phyloP scores from a whole-genome alignment of 2,329 filamentous ascomycete genomes.

The Xylaria sp. region DNA sequence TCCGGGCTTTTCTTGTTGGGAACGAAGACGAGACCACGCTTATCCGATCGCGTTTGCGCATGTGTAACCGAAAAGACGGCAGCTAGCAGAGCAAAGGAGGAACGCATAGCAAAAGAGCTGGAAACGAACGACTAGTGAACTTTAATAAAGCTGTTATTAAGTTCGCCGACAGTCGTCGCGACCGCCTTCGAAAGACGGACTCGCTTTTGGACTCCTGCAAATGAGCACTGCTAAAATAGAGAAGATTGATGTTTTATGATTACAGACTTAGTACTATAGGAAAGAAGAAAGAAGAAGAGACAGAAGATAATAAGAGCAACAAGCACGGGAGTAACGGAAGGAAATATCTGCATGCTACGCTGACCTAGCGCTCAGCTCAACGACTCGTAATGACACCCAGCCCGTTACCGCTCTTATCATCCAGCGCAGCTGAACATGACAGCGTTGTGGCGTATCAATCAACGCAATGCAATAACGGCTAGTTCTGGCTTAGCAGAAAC shows the following conservation, averaged over 20 bases:
- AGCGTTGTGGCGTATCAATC: slow-evolving; percentile 19
- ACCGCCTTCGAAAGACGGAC: slow-evolving; percentile 6
- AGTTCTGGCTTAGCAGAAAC: slow-evolving; percentile 22
- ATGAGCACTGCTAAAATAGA: neutral
- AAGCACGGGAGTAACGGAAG: slow-evolving; percentile 17
- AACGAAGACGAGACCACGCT: slow-evolving; percentile 79
- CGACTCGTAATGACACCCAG: too few relatives aligned
- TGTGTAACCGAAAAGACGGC: slow-evolving; percentile 27
- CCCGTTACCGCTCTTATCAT: slow-evolving; percentile 15
- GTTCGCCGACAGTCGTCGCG: neutral
- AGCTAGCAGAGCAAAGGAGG: slow-evolving; percentile 27
- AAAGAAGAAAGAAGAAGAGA: neutral
- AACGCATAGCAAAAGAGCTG: slow-evolving; percentile 37
- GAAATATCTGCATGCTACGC: slow-evolving; percentile 4
- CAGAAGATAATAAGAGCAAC: neutral
- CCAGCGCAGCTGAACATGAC: slow-evolving; percentile 23
- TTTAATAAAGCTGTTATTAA: neutral
- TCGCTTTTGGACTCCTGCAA: neutral
- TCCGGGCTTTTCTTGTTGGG: slow-evolving; percentile 62
- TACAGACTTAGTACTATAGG: neutral
- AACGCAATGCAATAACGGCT: slow-evolving; percentile 2
- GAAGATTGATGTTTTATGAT: neutral
- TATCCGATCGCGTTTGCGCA: slow-evolving; percentile 52
- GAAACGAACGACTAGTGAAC: slow-evolving; percentile 6
- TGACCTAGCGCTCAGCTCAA: slow-evolving; percentile 20